These are phyloP conservation scores for Urostyla sp. DNA, from an alignment of 73 alveolate species.

Conservation along the genomic window DNA sequence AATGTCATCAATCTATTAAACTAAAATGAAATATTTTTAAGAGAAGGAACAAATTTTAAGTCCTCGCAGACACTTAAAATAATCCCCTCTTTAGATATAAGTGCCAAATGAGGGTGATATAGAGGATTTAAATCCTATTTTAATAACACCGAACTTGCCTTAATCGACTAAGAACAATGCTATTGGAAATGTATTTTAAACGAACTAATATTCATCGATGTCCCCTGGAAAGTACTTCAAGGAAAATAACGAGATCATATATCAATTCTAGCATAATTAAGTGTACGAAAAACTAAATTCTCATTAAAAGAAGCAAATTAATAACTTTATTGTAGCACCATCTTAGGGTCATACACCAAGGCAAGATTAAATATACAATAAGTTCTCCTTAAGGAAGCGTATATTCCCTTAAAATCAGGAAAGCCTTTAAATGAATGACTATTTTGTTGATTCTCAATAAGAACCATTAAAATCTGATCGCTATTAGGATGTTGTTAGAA, in stretches of 20 bases:
- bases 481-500: too few species aligned
- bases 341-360: too few species aligned
- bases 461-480: too few species aligned
- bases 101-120: constrained; percentile 35
- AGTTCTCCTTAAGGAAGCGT: too few species aligned
- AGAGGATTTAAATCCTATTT: background rate
- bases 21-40: background rate
- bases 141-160: constrained; percentile 3
- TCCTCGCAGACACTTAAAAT: background rate
- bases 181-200: too few species aligned
- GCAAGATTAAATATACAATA: too few species aligned
- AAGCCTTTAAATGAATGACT: too few species aligned
- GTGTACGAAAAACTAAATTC: background rate
- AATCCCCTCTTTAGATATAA: background rate
- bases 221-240: constrained; percentile 19
- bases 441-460: too few species aligned
- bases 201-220: background rate
- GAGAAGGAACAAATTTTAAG: background rate
- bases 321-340: too few species aligned
- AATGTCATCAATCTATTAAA: constrained; percentile 1
- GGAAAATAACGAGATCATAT: background rate
- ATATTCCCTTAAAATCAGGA: too few species aligned
- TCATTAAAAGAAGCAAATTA: too few species aligned
- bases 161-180: constrained; percentile 4
- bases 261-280: background rate